phyloP scores from a whole-genome alignment of 1,139 yeast species.

The Suhomyces taliae region DNA sequence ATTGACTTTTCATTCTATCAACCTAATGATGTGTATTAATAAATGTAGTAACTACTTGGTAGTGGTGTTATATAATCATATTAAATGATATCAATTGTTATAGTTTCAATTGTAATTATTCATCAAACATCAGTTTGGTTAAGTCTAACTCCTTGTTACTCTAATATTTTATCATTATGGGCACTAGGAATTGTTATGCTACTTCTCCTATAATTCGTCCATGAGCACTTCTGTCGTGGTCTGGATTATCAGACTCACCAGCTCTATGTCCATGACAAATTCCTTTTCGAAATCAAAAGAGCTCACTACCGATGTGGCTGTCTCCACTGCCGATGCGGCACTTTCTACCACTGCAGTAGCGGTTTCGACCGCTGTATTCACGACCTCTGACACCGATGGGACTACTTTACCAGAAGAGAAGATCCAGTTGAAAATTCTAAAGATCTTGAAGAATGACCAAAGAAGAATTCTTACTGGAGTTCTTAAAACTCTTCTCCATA shows the following conservation, averaged over 20 bases:
- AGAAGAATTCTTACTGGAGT: constrained; percentile 55
- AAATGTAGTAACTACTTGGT: too few relatives aligned
- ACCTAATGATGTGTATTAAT: too few relatives aligned
- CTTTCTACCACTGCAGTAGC: constrained; percentile 1
- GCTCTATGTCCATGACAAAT: constrained; percentile 12
- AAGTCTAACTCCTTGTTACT: too few relatives aligned
- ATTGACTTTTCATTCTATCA: too few relatives aligned
- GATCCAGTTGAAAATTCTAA: constrained; percentile 36
- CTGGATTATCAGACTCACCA: constrained; percentile 3
- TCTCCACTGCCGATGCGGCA: not conserved
- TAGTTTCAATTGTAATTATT: too few relatives aligned
- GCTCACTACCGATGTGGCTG: not conserved
- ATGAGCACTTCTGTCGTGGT: constrained; percentile 10
- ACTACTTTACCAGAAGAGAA: constrained; percentile 1
- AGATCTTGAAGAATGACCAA: constrained; percentile 56
- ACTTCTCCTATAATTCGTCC: constrained; percentile 12
- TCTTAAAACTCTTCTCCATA: constrained; percentile 62
- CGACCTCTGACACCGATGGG: not conserved
- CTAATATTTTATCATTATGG: too few relatives aligned
- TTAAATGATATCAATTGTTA: too few relatives aligned
- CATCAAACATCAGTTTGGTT: too few relatives aligned
- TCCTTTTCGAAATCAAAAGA: constrained; percentile 12
- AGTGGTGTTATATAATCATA: too few relatives aligned
- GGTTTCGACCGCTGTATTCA: not conserved
- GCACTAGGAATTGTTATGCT: too few relatives aligned